Base-by-base conservation (phyloP, 2,329 filamentous ascomycete species). In the Phaeophleospora eucalypticola region DNA sequence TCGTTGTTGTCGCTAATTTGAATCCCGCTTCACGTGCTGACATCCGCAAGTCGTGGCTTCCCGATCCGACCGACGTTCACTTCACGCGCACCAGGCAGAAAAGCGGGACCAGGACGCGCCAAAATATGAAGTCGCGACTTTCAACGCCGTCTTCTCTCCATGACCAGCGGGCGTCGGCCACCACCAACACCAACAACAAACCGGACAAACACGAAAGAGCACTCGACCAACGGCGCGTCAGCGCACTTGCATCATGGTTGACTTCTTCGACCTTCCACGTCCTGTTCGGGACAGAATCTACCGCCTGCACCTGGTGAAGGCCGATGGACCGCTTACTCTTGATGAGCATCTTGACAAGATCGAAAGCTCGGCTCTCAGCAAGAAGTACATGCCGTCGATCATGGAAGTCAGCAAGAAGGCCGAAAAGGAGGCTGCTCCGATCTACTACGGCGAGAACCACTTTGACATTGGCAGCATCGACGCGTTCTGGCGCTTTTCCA, bases 231-330 rank as follows among this genome's bases (percentile, higher is more conserved):
- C n/a, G n/a, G n/a, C n/a, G n/a, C n/a, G n/a, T n/a, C n/a, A n/a
- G n/a, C n/a, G n/a, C 33, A 32, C n/a, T 16, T 4, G 12, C 43
- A 45, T 19, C 16, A 61, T 61, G 58, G 36, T 54, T 3, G 50
- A 48, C 47, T 61, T 62, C 52, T 53, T 41, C 45, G 51, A 58
- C 36, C 48, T 62, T 3, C 58, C 58, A 8, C 52, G 51, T 24
- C 7, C 38, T 0, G 46, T 62, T 14, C 54, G 60, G 14, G 39
- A 60, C 36, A 45, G 43, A 15, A 59, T 62, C n/a, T 60, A 62
- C 32, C 48, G 53, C n/a, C 37, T 59, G 18, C 52, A 60, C 39
- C 53, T 62, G 0, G 35, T 56, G 10, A 16, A 50, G n/a, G n/a
- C n/a, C 4, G 45, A 54, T 1, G 35, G 54, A 1, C 42, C 53